Evolutionary conservation across 2,329 filamentous ascomycete species (phyloP), one percentile per base, ranked within the genome.

Genomic region (Aspergillus felis): DNA sequence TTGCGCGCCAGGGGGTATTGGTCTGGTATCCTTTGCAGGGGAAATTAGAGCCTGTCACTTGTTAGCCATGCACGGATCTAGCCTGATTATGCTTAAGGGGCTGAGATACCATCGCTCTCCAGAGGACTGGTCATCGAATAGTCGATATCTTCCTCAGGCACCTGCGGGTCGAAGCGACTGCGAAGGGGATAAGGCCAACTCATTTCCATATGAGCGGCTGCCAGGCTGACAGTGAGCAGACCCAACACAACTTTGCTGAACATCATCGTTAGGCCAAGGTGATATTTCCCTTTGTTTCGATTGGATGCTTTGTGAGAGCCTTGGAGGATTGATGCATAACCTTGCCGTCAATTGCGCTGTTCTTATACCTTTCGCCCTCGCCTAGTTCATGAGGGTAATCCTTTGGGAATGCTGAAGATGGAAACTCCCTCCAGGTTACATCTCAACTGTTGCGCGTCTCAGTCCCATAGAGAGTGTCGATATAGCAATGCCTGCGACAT

Each of bases 61-160:
- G 47, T 56, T 28, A 54, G 47, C 4, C 14, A 25, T 20, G 22
- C 20, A 9, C 14, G 9, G 20, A 27, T 27, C 20, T 1, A n/a
- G 10, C 9, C 4, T 17, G 3, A 8, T 22, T 17, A 22, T n/a
- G 20, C 1, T 27, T 6, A 1, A 7, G n/a, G 22, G 12, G 12
- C 7, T 44, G 44, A 38, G 10, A 9, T 52, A 60, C 58, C 86
- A 38, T 64, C 61, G 2, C 77, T 67, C 3, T 73, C 65, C 50
- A 92, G 80, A 2, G 89, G 89, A 4, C 79, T 77, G 38, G 84
- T 88, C 76, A 89, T 88, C 68, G 81, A 82, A 78, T 87, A 89
- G 76, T 91, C 87, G 68, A 83, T 78, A 54, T 79, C 28, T 9
- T 29, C 28, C 28, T 29, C 75, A 54, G 74, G 71, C 17, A 64